A percentile compares a stretch with the other conserved stretches of the same genome.
Conservation (phyloP, 2,329 filamentous ascomycete species). For the Orbilia blumenaviensis region DNA sequence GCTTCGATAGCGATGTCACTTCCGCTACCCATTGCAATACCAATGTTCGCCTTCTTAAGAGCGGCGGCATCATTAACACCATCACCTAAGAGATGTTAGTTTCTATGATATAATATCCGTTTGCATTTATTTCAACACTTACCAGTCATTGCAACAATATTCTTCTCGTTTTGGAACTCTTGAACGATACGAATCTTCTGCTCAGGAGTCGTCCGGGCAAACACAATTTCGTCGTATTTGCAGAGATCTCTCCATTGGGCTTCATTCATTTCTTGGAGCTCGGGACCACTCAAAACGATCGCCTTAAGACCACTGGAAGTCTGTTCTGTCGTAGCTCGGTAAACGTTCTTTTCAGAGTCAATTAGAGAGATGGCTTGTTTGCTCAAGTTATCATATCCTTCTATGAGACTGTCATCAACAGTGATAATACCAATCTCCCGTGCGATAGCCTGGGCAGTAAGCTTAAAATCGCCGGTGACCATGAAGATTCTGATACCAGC, state of each 20-base stretch:
- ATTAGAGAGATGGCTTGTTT: slow-evolving; percentile 19
- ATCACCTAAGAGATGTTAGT: slow-evolving; percentile 56
- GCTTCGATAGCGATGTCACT: slow-evolving; percentile 72
- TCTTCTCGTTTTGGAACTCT: slow-evolving; percentile 72
- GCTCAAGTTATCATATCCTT: slow-evolving; percentile 19
- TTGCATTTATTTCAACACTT: neutral
- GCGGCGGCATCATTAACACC: slow-evolving; percentile 66
- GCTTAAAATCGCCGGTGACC: slow-evolving; percentile 81
- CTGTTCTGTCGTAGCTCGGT: slow-evolving; percentile 48
- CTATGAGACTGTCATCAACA: slow-evolving; percentile 59
- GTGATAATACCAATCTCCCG: slow-evolving; percentile 76
- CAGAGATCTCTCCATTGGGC: slow-evolving; percentile 74
- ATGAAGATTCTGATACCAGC: slow-evolving; percentile 81
- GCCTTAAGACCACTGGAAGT: slow-evolving; percentile 61
- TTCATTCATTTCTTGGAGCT: slow-evolving; percentile 73
- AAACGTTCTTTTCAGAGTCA: slow-evolving; percentile 28
- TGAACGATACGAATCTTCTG: slow-evolving; percentile 83
- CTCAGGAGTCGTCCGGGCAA: slow-evolving; percentile 78
- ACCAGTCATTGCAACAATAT: slow-evolving; percentile 68
- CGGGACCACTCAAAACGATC: slow-evolving; percentile 72
- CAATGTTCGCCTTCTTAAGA: slow-evolving; percentile 69
- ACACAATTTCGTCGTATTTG: slow-evolving; percentile 76
- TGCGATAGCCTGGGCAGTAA: slow-evolving; percentile 78
- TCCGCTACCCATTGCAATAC: slow-evolving; percentile 69
- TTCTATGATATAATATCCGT: too few relatives aligned